phyloP scores from a whole-genome alignment of 1,284 basidiomycete species.

The Mycena sp. region DNA sequence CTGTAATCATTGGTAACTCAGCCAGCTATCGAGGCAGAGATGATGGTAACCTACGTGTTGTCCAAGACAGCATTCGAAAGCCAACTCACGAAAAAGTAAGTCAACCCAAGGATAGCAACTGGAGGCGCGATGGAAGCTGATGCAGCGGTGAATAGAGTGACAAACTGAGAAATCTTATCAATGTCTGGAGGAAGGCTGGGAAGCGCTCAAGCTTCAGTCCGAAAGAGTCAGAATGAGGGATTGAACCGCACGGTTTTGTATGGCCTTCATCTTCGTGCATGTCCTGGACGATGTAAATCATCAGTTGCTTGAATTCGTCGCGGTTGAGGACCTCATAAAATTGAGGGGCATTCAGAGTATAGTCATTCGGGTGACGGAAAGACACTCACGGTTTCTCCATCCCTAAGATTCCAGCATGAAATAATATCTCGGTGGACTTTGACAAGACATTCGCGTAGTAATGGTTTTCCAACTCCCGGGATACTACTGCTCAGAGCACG shows the following conservation, averaged over 20 bases:
- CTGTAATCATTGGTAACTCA: not conserved
- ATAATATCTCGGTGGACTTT: too few relatives aligned
- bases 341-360: slow-evolving; percentile 17
- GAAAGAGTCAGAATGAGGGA: not conserved
- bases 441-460: too few relatives aligned
- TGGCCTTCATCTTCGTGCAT: not conserved
- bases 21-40: not conserved
- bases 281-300: slow-evolving; percentile 13
- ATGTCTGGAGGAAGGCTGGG: not conserved
- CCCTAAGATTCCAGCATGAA: too few relatives aligned
- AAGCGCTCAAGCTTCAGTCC: not conserved
- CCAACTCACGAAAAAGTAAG: not conserved
- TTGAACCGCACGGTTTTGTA: not conserved
- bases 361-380: slow-evolving; percentile 38
- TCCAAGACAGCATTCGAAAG: not conserved
- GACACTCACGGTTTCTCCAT: slow-evolving; percentile 14
- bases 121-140: slow-evolving; percentile 4
- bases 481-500: too few relatives aligned
- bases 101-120: slow-evolving; percentile 8
- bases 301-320: slow-evolving; percentile 17
- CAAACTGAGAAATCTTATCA: not conserved
- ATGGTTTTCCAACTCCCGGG: too few relatives aligned
- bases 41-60: not conserved
- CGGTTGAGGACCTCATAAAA: slow-evolving; percentile 19
- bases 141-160: not conserved